Base-by-base conservation (phyloP, 768 basidiomycete species). In the Boletus sensibilis region DNA sequence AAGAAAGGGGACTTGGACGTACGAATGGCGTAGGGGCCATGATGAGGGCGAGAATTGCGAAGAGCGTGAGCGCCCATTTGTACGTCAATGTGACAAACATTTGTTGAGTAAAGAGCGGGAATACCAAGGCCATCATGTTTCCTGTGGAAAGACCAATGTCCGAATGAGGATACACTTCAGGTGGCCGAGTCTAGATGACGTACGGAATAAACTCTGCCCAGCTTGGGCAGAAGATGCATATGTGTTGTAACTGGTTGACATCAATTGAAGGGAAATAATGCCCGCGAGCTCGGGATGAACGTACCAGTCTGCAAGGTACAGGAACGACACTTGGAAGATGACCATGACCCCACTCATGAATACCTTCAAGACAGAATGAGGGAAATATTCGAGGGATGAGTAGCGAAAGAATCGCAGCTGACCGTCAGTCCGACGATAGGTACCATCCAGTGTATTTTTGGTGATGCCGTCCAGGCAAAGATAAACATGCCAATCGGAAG, bases 401-500 rank as follows among this genome's bases (percentile, higher is more conserved):
- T 8, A 18, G 18, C 39, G 14, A 29, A 8, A 10, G 39, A 45
- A 45, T 8, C 18, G 10, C 6, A 25, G 20, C 64, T 47, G 8
- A 70, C 68, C 59, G 64, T 59, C 34, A 69, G 14, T 52, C 64
- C 67, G 14, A 62, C 39, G 11, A 59, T 21, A 2, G 69, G 64
- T 3, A n/a, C 82, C 14, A 86, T 81, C 88, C 88, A 90, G 50
- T 78, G 82, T 14, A 88, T 75, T 3, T 58, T 62, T 0, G 79
- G 63, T 53, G 78, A 82, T 16, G 83, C 80, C 21, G 84, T 83
- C 83, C 86, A 89, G 0, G 85, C 87, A 61, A 84, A 90, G 16
- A 89, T 81, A 67, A 88, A 82, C 78, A 87, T 83, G 29, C 79
- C 79, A 1, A 75, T 57, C 0, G 86, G 85, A 53, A 85, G 72